Evolutionary conservation across 139 green algal genomes (phyloP).

Genomic region (Micractinium conductrix): DNA sequence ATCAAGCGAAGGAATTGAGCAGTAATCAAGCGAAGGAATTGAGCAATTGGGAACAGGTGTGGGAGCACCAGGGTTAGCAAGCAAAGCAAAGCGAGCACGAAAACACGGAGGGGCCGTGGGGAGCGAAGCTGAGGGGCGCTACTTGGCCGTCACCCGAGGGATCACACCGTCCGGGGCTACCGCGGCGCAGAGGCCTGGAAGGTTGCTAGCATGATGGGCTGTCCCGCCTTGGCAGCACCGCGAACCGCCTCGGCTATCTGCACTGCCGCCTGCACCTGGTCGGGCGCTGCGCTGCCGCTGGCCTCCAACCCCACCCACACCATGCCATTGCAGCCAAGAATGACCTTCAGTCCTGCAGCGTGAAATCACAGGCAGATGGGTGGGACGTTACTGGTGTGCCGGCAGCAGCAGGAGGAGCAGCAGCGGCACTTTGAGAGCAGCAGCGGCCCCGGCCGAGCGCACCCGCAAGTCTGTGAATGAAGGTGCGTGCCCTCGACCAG

Average conservation of each 20-base stretch:
- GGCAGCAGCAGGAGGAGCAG: neutral
- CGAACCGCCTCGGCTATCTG: neutral
- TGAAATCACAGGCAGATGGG: neutral
- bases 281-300: neutral
- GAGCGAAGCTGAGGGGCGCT: too few relatives aligned
- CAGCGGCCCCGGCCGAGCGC: neutral
- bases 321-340: constrained; percentile 20
- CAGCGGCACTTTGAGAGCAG: neutral
- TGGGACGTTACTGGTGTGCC: too few relatives aligned
- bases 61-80: too few relatives aligned
- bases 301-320: constrained; percentile 3
- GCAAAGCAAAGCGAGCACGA: too few relatives aligned
- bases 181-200: too few relatives aligned
- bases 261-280: neutral
- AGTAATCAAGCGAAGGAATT: too few relatives aligned
- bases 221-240: neutral
- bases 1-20: too few relatives aligned
- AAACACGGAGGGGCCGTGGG: too few relatives aligned
- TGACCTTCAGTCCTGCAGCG: neutral
- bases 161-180: too few relatives aligned
- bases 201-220: too few relatives aligned
- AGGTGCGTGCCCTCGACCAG: neutral
- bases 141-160: too few relatives aligned
- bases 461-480: neutral
- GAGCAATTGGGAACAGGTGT: too few relatives aligned